Evolutionary conservation across 2,329 filamentous ascomycete genomes (phyloP), one percentile per base, ranked within the genome.

Genomic region (Zelopaecilomyces penicillatus): DNA sequence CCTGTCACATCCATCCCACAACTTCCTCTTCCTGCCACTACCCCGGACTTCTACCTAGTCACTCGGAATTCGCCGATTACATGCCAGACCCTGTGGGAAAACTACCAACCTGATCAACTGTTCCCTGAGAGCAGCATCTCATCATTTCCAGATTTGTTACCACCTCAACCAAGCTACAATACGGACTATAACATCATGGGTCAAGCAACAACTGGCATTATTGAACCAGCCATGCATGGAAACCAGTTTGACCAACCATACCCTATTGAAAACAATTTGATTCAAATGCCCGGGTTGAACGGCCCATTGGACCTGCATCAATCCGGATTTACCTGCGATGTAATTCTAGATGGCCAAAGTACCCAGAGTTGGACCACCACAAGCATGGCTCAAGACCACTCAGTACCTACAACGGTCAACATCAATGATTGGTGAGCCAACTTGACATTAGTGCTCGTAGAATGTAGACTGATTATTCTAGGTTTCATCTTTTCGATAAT

Each of bases 31-130:
- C 89, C 90, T 4, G 79, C 86, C 10, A 96, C 89, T 1, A 93
- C 89, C 3, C 93, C 93, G 0, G 93, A 98, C 59, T 71, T 98
- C 12, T 97, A 95, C 64, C 75, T 98, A 7, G 90, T 97, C 33
- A 98, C 93, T 0, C 78, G 91, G 40, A 91, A 93, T 57, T 95
- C 90, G 1, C 93, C 93, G 0, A 95, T 94, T 52, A 76, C 97
- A 40, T 95, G 90, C 1, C 90, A 96, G 56, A 86, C 91, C 7
- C 68, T 96, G 1, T 97, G 91, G 90, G 91, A 98, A 66, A 97
- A 98, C 62, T 98, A 97, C 63, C 90, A 97, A 56, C 93, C 93
- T 0, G 91, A 95, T 56, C 93, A 96, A 59, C 75, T 98, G 5
- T 98, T 98, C 68, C 93, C 93, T 1, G 91, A 96, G 52, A 91